Evolutionary conservation across 2,329 filamentous ascomycete genomes (phyloP), one percentile per base, ranked within the genome.

Genomic region (Ceratocystis albifundus): DNA sequence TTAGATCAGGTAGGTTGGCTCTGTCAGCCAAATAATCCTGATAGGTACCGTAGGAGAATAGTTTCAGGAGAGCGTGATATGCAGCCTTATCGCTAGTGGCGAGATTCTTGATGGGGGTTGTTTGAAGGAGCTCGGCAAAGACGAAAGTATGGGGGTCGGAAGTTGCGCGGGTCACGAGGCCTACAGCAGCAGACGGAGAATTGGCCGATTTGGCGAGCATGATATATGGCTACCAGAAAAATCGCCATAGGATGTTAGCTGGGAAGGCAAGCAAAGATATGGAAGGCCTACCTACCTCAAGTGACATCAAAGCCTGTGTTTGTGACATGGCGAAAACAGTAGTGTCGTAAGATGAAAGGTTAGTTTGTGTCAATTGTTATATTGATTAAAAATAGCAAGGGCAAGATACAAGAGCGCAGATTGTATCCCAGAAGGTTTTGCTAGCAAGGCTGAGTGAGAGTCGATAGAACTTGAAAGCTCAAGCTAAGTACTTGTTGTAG

Each of bases 11-110:
- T 2, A 96, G 85, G 69, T 71, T 71, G 22, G 75, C 65, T n/a
- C 76, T 74, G 28, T 69, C 69, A n/a, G 72, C 70, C 25, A 70
- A 73, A 79, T 96, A 96, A 71, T 87, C 84, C 68, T 83, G 78
- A 80, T 90, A 96, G 68, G 90, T 96, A 68, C 93, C 94, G 80
- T 94, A 90, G 68, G 91, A 89, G 77, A 99, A 99, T 72, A 95
- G 87, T 75, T 92, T 83, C 57, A 99, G 86, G 15, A 96, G 82
- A 1, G 79, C 83, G 63, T 94, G 80, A 75, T 90, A 77, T 2
- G 78, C 71, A 1, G 80, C 77, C 45, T 80, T 74, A n/a, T 71
- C 70, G 22, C 72, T 73, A 7, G 75, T 74, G 48, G 84, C 74
- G 57, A 97, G 85, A 12, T 84, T 81, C 75, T 94, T 88, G 70